These are phyloP conservation scores for Aspergillus glaucus DNA, from an alignment of 2,329 filamentous ascomycete species.

Conservation along the genomic window DNA sequence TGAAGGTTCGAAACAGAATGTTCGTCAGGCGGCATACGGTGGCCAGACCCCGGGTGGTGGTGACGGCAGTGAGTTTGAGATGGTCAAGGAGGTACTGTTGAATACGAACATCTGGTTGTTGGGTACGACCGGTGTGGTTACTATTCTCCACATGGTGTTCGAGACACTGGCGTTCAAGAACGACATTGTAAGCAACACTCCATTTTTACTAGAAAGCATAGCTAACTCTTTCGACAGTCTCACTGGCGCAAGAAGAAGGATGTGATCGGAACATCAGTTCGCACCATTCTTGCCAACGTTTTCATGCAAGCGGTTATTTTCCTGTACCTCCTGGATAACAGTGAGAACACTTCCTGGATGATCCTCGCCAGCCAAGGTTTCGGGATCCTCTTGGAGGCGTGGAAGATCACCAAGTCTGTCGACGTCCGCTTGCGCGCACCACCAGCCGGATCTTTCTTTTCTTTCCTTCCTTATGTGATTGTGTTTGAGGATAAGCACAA, in stretches of 20 bases:
- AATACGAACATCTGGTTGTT: slow-evolving; percentile 92
- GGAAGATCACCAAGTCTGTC: slow-evolving; percentile 96
- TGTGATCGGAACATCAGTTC: slow-evolving; percentile 91
- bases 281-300: slow-evolving; percentile 92
- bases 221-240: slow-evolving; percentile 35
- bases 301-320: slow-evolving; percentile 97
- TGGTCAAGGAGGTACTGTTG: slow-evolving; percentile 91
- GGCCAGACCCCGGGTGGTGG: slow-evolving; percentile 66
- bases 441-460: slow-evolving; percentile 61
- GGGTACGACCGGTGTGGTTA: slow-evolving; percentile 74
- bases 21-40: slow-evolving; percentile 70
- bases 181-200: slow-evolving; percentile 64
- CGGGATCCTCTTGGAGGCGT: slow-evolving; percentile 70
- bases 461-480: slow-evolving; percentile 71
- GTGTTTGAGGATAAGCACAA: slow-evolving; percentile 95
- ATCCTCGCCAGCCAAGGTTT: slow-evolving; percentile 89
- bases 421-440: slow-evolving; percentile 74
- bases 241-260: slow-evolving; percentile 99
- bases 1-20: slow-evolving; percentile 75
- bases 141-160: slow-evolving; percentile 85
- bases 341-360: slow-evolving; percentile 98
- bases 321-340: slow-evolving; percentile 94
- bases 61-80: slow-evolving; percentile 90
- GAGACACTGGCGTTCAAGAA: slow-evolving; percentile 96
- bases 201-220: not conserved